Percentiles rank a stretch among this genome's conserved stretches.
Evolutionary conservation across 1,139 yeast species (phyloP).

Genomic region (Torulaspora pretoriensis): DNA sequence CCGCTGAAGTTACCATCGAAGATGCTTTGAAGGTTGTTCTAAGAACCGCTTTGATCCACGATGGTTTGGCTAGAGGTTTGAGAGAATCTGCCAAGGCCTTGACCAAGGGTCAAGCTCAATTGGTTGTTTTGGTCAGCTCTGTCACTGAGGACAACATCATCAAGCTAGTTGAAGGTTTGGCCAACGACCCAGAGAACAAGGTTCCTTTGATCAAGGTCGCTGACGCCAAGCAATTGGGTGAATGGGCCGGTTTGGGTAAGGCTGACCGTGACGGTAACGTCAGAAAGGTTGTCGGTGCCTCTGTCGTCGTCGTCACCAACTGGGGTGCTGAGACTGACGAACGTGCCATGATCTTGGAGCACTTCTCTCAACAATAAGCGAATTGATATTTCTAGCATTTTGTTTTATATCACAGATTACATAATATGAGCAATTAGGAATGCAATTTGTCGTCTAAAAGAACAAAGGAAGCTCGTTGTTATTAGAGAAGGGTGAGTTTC

Average conservation of each 20-base stretch:
- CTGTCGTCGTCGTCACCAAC: conserved; percentile 98
- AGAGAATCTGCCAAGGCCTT: conserved; percentile 99
- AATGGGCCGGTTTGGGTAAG: conserved; percentile 99
- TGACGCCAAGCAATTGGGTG: conserved; percentile 99
- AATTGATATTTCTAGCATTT: conserved; percentile 2
- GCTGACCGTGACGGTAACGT: conserved; percentile 99
- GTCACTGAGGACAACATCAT: conserved; percentile 97
- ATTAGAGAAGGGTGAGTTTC: conserved; percentile 12
- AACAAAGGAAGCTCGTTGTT: conserved; percentile 33
- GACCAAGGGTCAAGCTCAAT: conserved; percentile 95
- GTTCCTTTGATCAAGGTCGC: conserved; percentile 98
- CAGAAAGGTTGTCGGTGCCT: conserved; percentile 99
- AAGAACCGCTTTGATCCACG: conserved; percentile 97
- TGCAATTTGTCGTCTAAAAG: conserved; percentile 19
- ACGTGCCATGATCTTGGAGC: conserved; percentile 94
- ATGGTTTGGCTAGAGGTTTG: conserved; percentile 99
- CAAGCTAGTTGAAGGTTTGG: conserved; percentile 98
- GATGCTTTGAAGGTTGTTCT: conserved; percentile 98
- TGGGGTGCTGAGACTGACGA: conserved; percentile 99
- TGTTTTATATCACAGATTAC: conserved; percentile 3
- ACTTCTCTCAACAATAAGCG: conserved; percentile 76
- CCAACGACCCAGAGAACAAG: conserved; percentile 96
- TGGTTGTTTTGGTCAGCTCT: conserved; percentile 96
- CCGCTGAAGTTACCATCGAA: conserved; percentile 90
- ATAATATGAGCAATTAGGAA: conserved; percentile 6